Conservation (phyloP, 2,329 filamentous ascomycete genomes). For the Aspergillus ochraceoroseus region DNA sequence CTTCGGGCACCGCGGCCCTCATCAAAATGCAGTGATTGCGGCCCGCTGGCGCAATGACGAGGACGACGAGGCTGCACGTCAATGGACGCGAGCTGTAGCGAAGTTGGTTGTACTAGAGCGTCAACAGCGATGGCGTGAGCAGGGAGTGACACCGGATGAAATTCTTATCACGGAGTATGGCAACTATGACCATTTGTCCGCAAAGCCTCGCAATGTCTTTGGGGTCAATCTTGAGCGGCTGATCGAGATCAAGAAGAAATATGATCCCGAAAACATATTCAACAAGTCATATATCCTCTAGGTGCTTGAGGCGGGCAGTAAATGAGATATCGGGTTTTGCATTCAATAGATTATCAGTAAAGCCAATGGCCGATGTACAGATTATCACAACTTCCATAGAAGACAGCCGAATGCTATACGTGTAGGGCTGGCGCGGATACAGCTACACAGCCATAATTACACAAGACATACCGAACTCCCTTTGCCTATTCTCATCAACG, state of each 20-base stretch:
- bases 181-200: conserved; percentile 3
- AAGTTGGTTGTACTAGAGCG: background rate
- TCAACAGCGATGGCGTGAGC: background rate
- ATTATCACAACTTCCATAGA: too few relatives aligned
- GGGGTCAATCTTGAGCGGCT: conserved; percentile 9
- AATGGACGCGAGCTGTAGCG: conserved; percentile 1
- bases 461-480: too few relatives aligned
- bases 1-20: conserved; percentile 13
- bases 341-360: too few relatives aligned
- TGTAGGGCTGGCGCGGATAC: too few relatives aligned
- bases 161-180: conserved; percentile 35
- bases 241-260: conserved; percentile 14
- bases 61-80: conserved; percentile 20
- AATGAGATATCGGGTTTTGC: too few relatives aligned
- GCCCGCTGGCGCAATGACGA: conserved; percentile 11
- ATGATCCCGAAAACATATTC: conserved; percentile 19
- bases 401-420: too few relatives aligned
- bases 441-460: too few relatives aligned
- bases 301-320: too few relatives aligned
- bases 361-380: too few relatives aligned
- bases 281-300: conserved; percentile 13
- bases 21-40: conserved; percentile 14
- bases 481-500: too few relatives aligned
- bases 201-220: background rate
- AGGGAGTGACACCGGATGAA: conserved; percentile 45